These are phyloP conservation scores for Pestalotiopsis sp. DNA, from an alignment of 2,329 filamentous ascomycete genomes.

Conservation along the genomic window DNA sequence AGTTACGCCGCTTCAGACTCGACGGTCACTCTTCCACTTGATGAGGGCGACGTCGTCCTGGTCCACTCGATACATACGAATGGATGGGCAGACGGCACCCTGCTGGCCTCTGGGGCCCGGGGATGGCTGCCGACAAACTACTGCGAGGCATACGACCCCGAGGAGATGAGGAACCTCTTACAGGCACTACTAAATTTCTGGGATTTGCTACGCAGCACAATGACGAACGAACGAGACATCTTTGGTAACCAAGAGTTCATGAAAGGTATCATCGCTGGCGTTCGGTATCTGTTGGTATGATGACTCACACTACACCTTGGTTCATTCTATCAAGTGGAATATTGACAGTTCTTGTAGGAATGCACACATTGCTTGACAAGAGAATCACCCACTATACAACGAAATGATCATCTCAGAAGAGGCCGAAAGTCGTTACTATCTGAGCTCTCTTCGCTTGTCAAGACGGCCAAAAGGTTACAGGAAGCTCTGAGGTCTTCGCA, in stretches of 20 bases:
- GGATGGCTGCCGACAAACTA: constrained; percentile 99
- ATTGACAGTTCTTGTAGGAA: constrained; percentile 60
- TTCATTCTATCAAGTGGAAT: neutral
- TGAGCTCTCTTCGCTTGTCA: constrained; percentile 87
- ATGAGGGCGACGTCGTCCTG: constrained; percentile 88
- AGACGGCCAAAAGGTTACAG: constrained; percentile 83
- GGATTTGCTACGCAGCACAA: constrained; percentile 82
- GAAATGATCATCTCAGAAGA: constrained; percentile 74
- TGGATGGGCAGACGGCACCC: constrained; percentile 96
- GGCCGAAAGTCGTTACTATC: constrained; percentile 86
- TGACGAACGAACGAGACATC: constrained; percentile 73
- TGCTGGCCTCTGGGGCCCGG: constrained; percentile 80
- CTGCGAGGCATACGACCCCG: constrained; percentile 91
- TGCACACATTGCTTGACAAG: constrained; percentile 84
- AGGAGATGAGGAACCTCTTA: constrained; percentile 81
- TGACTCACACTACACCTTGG: neutral
- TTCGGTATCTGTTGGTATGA: constrained; percentile 84
- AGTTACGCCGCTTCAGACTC: constrained; percentile 76
- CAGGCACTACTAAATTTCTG: constrained; percentile 89
- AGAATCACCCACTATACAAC: constrained; percentile 75
- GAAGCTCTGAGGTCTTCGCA: constrained; percentile 62
- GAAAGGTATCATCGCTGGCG: constrained; percentile 89
- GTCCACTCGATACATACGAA: constrained; percentile 98
- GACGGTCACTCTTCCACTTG: constrained; percentile 85
- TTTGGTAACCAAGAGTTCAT: constrained; percentile 94